Evolutionary conservation across 164 flowering plant genomes (phyloP), one percentile per base, ranked within the genome.

Genomic region (Umbellularia californica): DNA sequence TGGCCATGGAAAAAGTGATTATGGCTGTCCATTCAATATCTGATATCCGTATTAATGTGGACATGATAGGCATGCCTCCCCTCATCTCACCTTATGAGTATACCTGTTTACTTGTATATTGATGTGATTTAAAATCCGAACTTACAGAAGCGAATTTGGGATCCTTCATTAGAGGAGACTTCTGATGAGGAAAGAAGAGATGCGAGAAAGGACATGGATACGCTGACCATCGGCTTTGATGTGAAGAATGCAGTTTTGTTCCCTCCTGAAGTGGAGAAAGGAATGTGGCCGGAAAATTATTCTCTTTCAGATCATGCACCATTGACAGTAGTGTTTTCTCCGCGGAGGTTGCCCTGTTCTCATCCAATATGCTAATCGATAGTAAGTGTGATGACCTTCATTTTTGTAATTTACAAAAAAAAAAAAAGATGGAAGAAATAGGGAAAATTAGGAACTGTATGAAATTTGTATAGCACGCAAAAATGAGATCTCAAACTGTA

Each of bases 261-360:
- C 81, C 99, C 99, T 50, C 82, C 92, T 55, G 97, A 95, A 85
- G 98, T 86, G 17, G 98, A 93, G 85, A 89, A 88, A 80, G 99
- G 98, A 80, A 84, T 72, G 82, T 95, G 99, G 98, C 99, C 99
- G 0, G 98, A 93, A 69, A 82, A 95, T 80, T 95, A 92, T 81
- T 93, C 91, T 65, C 94, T 95, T 50, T 95, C 99, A 2, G 99
- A 95, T 77, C 99, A 95, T 75, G 99, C 99, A 22, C 88, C 91
- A 13, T 90, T 95, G 20, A 95, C 99, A 0, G 98, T 91, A 23
- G 93, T 90, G 0, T 91, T 95, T 82, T 92, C 99, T 51, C 98
- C 98, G 0, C 86, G 88, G 47, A 81, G 88, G 77, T 90, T 93
- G 96, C 90, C 93, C 3, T 89, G 92, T 80, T 76, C 86, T 30